Evolutionary conservation across 345 rosid species (phyloP), one percentile per base, ranked within the genome.

Genomic region (Citrus glauca): DNA sequence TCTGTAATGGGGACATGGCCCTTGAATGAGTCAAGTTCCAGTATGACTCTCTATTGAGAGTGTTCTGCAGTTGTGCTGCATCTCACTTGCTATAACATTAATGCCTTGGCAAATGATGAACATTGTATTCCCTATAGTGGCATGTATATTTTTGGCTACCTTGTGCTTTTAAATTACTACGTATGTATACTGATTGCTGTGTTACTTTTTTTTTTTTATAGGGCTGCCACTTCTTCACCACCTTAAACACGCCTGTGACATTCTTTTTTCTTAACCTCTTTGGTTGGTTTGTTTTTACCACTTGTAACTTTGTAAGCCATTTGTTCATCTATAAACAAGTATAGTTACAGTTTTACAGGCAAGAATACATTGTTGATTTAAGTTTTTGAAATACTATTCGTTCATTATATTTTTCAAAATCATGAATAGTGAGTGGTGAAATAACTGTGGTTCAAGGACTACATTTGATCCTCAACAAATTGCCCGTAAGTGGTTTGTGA

Each of bases 171-270:
- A 37, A 25, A 67, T 19, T 42, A 16, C 56, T 50, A 42, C 1
- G 22, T 16, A 50, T 4, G 63, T 66, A 55, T 45, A 48, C 55
- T 66, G 48, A 62, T 66, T 62, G n/a, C 53, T 33, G 7, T 57
- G 22, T 45, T 3, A 0, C 3, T 38, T 14, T 59, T 22, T 60
- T n/a, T 50, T 57, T 57, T 79, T 67, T 81, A 79, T 35, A 84
- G 89, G 84, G 70, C 33, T 68, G 50, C 37, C 50, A 9, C 40
- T 77, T 7, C 56, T 80, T 74, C 75, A 30, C 76, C 64, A 22
- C 65, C 65, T 61, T 25, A 57, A 67, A 77, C 40, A 61, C 68
- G 73, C 63, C 50, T 72, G 79, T 81, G 40, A 78, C 78, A 78
- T 64, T 82, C 55, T 60, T 53, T 32, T 77, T 70, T 33, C 35